Conservation (phyloP, 2,329 filamentous ascomycete genomes). For the Peltaster fructicola region DNA sequence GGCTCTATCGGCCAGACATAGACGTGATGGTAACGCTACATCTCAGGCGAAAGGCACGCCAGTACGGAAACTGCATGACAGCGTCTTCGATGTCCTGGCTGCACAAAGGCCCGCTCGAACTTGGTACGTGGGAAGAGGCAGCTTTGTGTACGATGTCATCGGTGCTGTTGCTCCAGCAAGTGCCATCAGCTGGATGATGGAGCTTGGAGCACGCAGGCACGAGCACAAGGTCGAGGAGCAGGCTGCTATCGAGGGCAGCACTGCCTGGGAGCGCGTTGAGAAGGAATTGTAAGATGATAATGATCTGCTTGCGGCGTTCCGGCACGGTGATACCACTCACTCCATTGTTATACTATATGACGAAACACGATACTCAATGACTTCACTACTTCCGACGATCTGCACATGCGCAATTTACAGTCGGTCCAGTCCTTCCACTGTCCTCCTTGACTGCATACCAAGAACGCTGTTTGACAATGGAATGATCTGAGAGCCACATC, state of each 20-base stretch:
- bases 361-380: no score
- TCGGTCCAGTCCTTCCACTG: no score
- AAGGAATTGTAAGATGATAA: no score
- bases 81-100: constrained; percentile 78
- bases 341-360: no score
- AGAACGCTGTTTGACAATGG: no score
- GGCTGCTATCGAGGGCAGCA: not conserved
- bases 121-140: constrained; percentile 69
- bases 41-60: constrained; percentile 33
- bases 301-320: no score
- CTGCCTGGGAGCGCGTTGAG: constrained; percentile 1
- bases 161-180: constrained; percentile 61
- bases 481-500: no score
- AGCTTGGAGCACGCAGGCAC: constrained; percentile 33
- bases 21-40: constrained; percentile 19
- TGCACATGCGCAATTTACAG: no score
- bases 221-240: not conserved
- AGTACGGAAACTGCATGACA: constrained; percentile 63
- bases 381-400: no score
- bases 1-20: constrained; percentile 33
- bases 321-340: no score
- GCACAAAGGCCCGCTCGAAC: constrained; percentile 40
- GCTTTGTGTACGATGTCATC: constrained; percentile 68
- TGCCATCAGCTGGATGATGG: constrained; percentile 88
- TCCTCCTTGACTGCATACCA: no score